phyloP scores from a whole-genome alignment of 225 moss, liverwort and hornwort species.

The Takakia lepidozioides region DNA sequence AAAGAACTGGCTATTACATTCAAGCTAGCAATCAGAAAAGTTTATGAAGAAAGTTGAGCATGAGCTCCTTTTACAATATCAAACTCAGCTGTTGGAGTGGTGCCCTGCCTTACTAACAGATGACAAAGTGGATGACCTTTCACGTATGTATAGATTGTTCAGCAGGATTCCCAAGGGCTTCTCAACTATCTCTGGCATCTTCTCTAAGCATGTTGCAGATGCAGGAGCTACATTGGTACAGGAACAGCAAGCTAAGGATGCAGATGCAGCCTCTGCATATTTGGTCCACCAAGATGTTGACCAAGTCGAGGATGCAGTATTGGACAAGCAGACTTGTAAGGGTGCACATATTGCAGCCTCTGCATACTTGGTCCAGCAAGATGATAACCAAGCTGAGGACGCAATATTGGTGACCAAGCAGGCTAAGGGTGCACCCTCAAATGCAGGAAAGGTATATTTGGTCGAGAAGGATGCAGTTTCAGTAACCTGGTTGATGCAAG shows the following conservation, averaged over 20 bases:
- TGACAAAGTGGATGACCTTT: conserved; percentile 94
- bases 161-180: conserved; percentile 78
- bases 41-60: conserved; percentile 73
- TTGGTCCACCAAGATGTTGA: no score
- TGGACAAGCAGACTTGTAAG: no score
- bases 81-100: conserved; percentile 88
- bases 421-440: no score
- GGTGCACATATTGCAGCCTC: no score
- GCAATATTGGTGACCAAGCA: no score
- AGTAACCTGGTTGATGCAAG: no score
- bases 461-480: no score
- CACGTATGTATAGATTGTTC: conserved; percentile 89
- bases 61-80: conserved; percentile 81
- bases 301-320: no score
- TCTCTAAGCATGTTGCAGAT: conserved; percentile 92
- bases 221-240: conserved; percentile 93
- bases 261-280: no score
- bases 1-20: conserved; percentile 92
- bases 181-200: conserved; percentile 87
- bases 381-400: no score
- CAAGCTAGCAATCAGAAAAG: conserved; percentile 80
- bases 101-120: conserved; percentile 85
- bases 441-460: no score
- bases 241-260: conserved; percentile 98
- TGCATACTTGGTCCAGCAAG: no score